Evolutionary conservation across 495 filamentous ascomycete species (phyloP).

Genomic region (Aspergillus carlsbadensis): DNA sequence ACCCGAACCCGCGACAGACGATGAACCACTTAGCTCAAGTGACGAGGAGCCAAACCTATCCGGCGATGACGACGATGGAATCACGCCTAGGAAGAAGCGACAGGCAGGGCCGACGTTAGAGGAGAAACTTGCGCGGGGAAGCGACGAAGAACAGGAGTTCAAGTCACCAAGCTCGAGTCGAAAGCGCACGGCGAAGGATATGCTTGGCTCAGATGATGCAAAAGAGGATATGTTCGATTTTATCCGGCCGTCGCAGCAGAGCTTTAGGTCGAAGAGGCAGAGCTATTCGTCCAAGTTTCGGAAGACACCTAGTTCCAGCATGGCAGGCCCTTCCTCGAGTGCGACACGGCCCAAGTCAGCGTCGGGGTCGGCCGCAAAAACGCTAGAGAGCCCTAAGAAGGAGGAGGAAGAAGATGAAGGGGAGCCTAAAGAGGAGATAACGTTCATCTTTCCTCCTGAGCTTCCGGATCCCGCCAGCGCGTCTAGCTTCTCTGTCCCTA

Average conservation of each 20-base stretch:
- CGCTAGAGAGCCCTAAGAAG: constrained; percentile 4
- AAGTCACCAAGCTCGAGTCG: constrained; percentile 8
- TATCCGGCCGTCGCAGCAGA: constrained; percentile 15
- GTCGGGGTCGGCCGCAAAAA: neutral
- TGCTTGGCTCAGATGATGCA: constrained; percentile 7
- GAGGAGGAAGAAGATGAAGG: constrained; percentile 12
- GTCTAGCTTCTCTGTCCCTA: constrained; percentile 25
- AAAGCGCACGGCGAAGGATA: constrained; percentile 11
- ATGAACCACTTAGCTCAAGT: constrained; percentile 28
- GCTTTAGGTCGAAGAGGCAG: constrained; percentile 13
- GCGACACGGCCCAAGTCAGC: constrained; percentile 17
- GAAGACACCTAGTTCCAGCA: constrained; percentile 2
- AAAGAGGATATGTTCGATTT: constrained; percentile 19
- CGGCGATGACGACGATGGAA: constrained; percentile 8
- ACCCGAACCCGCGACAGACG: constrained; percentile 25
- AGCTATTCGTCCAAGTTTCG: constrained; percentile 20
- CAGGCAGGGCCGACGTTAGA: constrained; percentile 18
- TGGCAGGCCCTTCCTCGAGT: neutral
- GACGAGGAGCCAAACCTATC: constrained; percentile 22
- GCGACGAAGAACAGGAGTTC: constrained; percentile 5
- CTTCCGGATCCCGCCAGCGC: constrained; percentile 28
- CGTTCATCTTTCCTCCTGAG: constrained; percentile 31
- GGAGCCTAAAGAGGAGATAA: constrained; percentile 6
- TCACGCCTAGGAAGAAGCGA: constrained; percentile 14
- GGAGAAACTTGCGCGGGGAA: constrained; percentile 22